A percentile compares a stretch with the other conserved stretches of the same genome.
Conservation (phyloP, 768 basidiomycete genomes). For the Lactarius akahatsu region DNA sequence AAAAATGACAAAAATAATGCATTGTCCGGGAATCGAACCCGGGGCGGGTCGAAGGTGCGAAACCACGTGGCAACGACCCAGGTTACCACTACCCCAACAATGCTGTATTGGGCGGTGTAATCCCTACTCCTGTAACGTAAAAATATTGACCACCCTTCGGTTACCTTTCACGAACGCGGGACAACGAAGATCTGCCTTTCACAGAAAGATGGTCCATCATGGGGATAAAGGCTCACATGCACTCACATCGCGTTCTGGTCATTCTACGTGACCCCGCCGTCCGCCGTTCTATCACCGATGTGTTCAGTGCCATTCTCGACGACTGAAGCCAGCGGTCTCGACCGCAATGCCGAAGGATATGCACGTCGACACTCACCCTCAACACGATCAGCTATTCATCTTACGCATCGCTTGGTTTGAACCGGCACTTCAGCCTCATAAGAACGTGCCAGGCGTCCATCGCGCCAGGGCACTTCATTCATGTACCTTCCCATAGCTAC, state of each 20-base stretch:
- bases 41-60: slow-evolving; percentile 25
- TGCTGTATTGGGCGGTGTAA: not conserved
- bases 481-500: slow-evolving; percentile 5
- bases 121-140: no score
- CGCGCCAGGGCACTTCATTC: not conserved
- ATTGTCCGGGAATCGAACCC: slow-evolving; percentile 29
- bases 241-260: no score
- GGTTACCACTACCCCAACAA: slow-evolving; percentile 31
- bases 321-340: not conserved
- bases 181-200: slow-evolving; percentile 50
- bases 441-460: not conserved
- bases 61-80: slow-evolving; percentile 28
- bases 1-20: slow-evolving; percentile 3
- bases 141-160: no score
- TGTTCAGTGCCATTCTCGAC: not conserved
- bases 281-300: not conserved
- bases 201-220: slow-evolving; percentile 33
- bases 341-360: not conserved
- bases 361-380: not conserved
- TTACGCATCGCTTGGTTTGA: slow-evolving; percentile 2
- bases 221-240: no score
- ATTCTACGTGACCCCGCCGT: not conserved
- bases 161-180: slow-evolving; percentile 39
- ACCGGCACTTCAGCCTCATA: not conserved
- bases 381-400: not conserved